Evolutionary conservation across 179 eudicot genomes (phyloP), one percentile per base, ranked within the genome.

Genomic region (Camellia oleifera): DNA sequence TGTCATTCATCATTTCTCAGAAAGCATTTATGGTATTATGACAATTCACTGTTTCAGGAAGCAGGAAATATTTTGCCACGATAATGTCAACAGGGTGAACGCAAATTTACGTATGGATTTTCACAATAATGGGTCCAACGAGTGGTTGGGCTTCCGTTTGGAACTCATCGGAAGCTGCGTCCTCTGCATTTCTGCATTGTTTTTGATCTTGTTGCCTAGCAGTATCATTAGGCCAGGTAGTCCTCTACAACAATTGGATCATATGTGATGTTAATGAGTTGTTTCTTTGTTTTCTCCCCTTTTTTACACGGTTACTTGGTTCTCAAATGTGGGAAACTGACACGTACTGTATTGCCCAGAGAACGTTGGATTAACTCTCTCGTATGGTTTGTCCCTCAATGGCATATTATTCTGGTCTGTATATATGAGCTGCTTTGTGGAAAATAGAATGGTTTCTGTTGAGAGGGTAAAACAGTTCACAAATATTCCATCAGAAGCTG

Each of bases 391-490:
- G 75, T 94, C 99, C 13, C 97, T 97, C 46, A 94, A 94, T 60
- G 78, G 89, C 0, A 85, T 83, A 74, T 72, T 97, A 81, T 94
- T 89, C 74, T 90, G 83, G 86, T 88, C 98, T 7, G 79, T 94
- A 80, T 94, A 88, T 81, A 88, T 91, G 86, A 93, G 98, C 76
- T 97, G 99, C 88, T 90, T 94, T 69, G 88, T 97, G 82, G 99
- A 94, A 86, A 97, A 97, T 69, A 89, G 84, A 77, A 97, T 97
- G 97, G 99, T 97, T 71, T 97, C 99, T 2, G 99, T 97, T 66
- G 99, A 96, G 82, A 96, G 99, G 82, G 81, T 96, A 74, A 94
- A 94, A 66, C 99, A 96, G 79, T 97, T 92, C 83, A 80, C 91
- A 7, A 82, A 78, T 75, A 89, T 94, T 73, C 91, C 91, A 73